These are phyloP conservation scores for Trichoderma polysporum DNA, from an alignment of 2,329 filamentous ascomycete species.

Conservation along the genomic window DNA sequence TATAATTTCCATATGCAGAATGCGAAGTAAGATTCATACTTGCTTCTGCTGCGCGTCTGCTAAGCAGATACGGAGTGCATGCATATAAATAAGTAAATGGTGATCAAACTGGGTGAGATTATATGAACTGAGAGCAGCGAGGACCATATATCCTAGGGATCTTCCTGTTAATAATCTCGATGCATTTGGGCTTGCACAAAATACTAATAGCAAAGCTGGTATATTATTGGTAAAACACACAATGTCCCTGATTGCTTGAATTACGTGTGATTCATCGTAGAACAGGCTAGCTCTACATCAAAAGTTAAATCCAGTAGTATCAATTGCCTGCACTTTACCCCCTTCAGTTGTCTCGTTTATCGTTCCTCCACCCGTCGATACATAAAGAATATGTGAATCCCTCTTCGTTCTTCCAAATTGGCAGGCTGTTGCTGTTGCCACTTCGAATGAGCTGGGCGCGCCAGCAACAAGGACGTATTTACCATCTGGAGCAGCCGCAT, in stretches of 20 bases:
- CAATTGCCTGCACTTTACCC: neutral
- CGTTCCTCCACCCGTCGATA: neutral
- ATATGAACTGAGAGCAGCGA: no score
- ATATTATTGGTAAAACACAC: no score
- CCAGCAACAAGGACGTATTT: neutral
- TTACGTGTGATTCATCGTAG: neutral
- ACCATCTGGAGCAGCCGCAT: neutral
- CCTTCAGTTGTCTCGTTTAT: neutral
- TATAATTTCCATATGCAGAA: neutral
- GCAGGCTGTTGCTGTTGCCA: neutral
- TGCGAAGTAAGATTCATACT: neutral
- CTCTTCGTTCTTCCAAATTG: slow-evolving; percentile 1
- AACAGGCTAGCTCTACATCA: neutral
- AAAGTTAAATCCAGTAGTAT: neutral
- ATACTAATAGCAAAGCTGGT: no score
- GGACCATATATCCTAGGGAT: no score
- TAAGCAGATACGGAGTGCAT: neutral
- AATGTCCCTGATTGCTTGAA: neutral
- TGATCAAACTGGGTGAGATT: no score
- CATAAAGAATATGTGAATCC: neutral
- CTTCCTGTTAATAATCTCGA: no score
- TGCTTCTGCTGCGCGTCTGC: neutral
- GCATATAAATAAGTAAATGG: neutral
- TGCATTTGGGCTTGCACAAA: neutral
- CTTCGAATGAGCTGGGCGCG: neutral